Evolutionary conservation across 306 rosid species (phyloP).

Genomic region (Malus asiatica): DNA sequence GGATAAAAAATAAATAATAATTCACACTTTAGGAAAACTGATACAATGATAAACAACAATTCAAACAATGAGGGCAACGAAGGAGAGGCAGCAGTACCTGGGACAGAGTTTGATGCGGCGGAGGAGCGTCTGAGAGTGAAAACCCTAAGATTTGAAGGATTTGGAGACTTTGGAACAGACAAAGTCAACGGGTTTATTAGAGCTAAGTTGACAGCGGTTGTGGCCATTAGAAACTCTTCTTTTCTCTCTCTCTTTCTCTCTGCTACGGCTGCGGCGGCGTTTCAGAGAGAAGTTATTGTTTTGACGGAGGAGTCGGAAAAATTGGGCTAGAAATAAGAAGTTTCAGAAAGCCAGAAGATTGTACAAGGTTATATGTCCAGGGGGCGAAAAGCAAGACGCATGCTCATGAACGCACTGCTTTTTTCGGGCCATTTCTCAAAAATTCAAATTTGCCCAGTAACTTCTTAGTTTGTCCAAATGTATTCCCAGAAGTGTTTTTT

Average conservation of each 20-base stretch:
- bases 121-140: conserved; percentile 22
- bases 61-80: not conserved
- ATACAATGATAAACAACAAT: not conserved
- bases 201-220: conserved; percentile 8
- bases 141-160: conserved; percentile 9
- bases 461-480: no score
- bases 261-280: not conserved
- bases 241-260: not conserved
- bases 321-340: no score
- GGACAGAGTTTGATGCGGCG: not conserved
- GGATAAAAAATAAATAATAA: not conserved
- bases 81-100: conserved; percentile 3
- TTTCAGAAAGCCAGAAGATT: no score
- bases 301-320: no score
- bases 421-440: no score
- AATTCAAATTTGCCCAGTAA: no score
- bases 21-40: not conserved
- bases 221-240: not conserved
- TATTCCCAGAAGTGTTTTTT: no score
- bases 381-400: no score
- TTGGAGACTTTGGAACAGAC: not conserved
- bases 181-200: not conserved
- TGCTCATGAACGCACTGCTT: no score
- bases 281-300: no score
- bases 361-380: no score